Conservation (phyloP, 1,139 yeast genomes). For the Lodderomyces parapsilosis region DNA sequence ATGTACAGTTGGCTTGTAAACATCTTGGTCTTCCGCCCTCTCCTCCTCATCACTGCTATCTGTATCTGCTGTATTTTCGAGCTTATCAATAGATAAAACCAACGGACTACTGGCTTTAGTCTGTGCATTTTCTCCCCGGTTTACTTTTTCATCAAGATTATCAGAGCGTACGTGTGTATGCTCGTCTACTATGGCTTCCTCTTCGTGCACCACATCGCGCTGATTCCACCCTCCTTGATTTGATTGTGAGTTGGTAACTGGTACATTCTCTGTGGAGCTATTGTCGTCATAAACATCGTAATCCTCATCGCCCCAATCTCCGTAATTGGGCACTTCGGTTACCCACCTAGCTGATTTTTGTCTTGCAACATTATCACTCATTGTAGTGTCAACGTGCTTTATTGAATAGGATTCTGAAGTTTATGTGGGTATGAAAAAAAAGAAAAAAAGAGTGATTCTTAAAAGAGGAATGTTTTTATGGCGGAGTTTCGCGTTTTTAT, state of each 20-base stretch:
- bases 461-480: background rate
- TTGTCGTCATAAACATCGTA: slow-evolving; percentile 13
- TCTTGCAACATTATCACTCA: slow-evolving; percentile 50
- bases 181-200: slow-evolving; percentile 59
- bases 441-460: background rate
- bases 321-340: slow-evolving; percentile 52
- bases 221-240: background rate
- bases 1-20: background rate
- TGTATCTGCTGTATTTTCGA: background rate
- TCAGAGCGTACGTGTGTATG: slow-evolving; percentile 17
- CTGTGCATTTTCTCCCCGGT: background rate
- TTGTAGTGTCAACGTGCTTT: slow-evolving; percentile 12
- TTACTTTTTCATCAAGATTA: background rate
- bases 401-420: background rate
- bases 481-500: background rate
- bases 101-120: slow-evolving; percentile 14
- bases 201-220: slow-evolving; percentile 38
- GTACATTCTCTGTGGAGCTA: slow-evolving; percentile 3
- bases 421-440: background rate
- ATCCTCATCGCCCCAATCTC: slow-evolving; percentile 55
- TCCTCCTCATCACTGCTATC: slow-evolving; percentile 12
- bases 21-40: background rate
- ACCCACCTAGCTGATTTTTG: slow-evolving; percentile 67
- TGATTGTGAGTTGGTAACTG: background rate
- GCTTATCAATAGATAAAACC: slow-evolving; percentile 37